Base-by-base conservation (phyloP, 2,329 filamentous ascomycete species). In the Pseudogymnoascus sp. region DNA sequence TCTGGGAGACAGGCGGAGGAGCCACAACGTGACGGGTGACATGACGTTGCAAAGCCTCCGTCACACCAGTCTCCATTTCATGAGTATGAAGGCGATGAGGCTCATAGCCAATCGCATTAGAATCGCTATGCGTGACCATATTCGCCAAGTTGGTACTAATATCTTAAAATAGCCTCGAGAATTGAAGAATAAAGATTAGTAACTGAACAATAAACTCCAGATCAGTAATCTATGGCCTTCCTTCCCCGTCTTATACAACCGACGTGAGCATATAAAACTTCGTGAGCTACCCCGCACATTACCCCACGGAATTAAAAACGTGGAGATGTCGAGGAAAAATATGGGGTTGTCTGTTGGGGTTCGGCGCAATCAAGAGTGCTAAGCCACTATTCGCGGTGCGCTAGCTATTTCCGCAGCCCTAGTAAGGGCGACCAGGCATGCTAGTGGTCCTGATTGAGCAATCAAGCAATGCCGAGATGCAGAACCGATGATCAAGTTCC, bases 1-100 rank as follows among this genome's bases (percentile, higher is more conserved):
- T 74, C 67, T 83, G 77, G 3, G 80, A 79, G 7, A 85, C 77
- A 8, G 80, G 77, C 64, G 78, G 79, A 3, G 77, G 66, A 21
- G 76, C 69, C 8, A 83, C 77, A 15, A 83, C 79, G 68, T 81
- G 74, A 18, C 80, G 74, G 6, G 75, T 73, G 55, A 78, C 72
- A 67, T 84, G 81, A 55, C 75, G 72, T 67, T 82, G 75, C 10
- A 82, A 70, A 3, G 78, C 81, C 62, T 84, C 81, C 2, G 80
- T 81, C 1, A 80, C 75, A 63, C 81, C 81, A 15, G 83, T 67
- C 68, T 84, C 81, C 61, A 81, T 64, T 7, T 71, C 67, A 62
- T 68, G 52, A n/a, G 66, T 67, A 36, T 66, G 65, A 18, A 71
- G 45, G 21, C 69, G 63, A 12, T 64, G 63, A 35, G 64, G 45